A percentile compares a stretch with the other conserved stretches of the same genome.
phyloP scores from a whole-genome alignment of 2,329 filamentous ascomycete species.

The Paecilomyces dactylethromorphus region DNA sequence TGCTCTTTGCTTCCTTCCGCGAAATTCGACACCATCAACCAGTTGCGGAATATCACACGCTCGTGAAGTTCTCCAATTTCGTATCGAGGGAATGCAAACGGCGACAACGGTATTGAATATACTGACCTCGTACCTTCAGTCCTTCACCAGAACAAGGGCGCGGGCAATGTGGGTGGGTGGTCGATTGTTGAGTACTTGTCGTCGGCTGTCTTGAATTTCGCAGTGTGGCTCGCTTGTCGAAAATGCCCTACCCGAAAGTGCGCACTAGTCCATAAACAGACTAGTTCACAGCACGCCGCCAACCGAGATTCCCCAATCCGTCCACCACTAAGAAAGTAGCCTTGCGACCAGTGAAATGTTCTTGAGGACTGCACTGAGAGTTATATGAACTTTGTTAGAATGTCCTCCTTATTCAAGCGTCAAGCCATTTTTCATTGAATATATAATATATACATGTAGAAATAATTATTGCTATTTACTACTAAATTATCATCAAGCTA shows the following conservation, averaged over 20 bases:
- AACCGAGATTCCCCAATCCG: neutral
- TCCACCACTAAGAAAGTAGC: neutral
- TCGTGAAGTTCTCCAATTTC: slow-evolving; percentile 14
- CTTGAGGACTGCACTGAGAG: neutral
- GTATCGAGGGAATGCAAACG: slow-evolving; percentile 11
- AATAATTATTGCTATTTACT: neutral
- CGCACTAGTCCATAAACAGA: slow-evolving; percentile 19
- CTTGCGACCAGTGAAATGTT: no score
- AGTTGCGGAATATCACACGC: slow-evolving; percentile 8
- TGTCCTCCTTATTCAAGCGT: neutral
- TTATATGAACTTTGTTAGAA: neutral
- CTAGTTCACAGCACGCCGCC: slow-evolving; percentile 9
- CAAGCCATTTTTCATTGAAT: neutral
- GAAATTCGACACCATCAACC: neutral
- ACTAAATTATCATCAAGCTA: neutral
- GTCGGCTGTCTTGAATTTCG: slow-evolving; percentile 36
- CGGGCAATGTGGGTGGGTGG: slow-evolving; percentile 33
- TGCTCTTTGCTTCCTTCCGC: neutral
- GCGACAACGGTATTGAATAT: slow-evolving; percentile 11
- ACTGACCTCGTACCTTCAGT: slow-evolving; percentile 40
- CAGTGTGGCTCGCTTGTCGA: slow-evolving; percentile 40
- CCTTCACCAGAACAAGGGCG: slow-evolving; percentile 39
- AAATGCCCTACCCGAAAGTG: slow-evolving; percentile 32
- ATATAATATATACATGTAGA: neutral
- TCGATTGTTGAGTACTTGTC: slow-evolving; percentile 33